These are phyloP conservation scores for Rosa persica DNA, from an alignment of 306 rosid genomes.

Conservation along the genomic window DNA sequence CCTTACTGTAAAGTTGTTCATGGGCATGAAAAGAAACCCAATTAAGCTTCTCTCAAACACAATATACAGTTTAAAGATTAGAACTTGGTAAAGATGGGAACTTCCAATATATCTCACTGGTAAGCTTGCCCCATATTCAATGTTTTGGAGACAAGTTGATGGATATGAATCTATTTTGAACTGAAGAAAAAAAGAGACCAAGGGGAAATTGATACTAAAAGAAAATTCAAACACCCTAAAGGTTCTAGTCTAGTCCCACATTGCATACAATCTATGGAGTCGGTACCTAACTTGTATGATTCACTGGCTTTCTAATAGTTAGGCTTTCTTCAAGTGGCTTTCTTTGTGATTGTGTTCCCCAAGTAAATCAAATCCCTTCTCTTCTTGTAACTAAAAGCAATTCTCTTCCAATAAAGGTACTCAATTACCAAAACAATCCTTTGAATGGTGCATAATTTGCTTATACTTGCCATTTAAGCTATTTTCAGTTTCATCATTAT, in stretches of 20 bases:
- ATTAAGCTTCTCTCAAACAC: slow-evolving; percentile 31
- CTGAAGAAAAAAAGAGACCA: slow-evolving; percentile 21
- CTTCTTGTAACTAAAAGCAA: slow-evolving; percentile 6
- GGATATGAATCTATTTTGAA: slow-evolving; percentile 46
- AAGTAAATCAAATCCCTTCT: slow-evolving; percentile 28
- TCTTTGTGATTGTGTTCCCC: slow-evolving; percentile 27
- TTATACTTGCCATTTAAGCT: neutral
- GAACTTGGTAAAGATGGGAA: slow-evolving; percentile 43
- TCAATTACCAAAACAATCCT: slow-evolving; percentile 21
- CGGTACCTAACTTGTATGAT: slow-evolving; percentile 31
- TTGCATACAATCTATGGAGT: neutral
- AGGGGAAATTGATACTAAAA: slow-evolving; percentile 11
- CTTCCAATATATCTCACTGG: slow-evolving; percentile 30
- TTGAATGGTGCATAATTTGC: slow-evolving; percentile 24
- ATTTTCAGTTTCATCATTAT: neutral
- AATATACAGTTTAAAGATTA: slow-evolving; percentile 28
- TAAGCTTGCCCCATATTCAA: slow-evolving; percentile 38
- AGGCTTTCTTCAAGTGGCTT: slow-evolving; percentile 19
- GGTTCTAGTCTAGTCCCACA: slow-evolving; percentile 26
- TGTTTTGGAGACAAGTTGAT: slow-evolving; percentile 33
- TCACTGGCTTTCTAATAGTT: slow-evolving; percentile 37
- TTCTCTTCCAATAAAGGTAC: slow-evolving; percentile 31
- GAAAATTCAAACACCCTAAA: slow-evolving; percentile 41
- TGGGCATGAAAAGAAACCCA: slow-evolving; percentile 4
- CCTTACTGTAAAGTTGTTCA: slow-evolving; percentile 21